These are phyloP conservation scores for Alloascoidea africana DNA, from an alignment of 805 yeast species.

Conservation along the genomic window DNA sequence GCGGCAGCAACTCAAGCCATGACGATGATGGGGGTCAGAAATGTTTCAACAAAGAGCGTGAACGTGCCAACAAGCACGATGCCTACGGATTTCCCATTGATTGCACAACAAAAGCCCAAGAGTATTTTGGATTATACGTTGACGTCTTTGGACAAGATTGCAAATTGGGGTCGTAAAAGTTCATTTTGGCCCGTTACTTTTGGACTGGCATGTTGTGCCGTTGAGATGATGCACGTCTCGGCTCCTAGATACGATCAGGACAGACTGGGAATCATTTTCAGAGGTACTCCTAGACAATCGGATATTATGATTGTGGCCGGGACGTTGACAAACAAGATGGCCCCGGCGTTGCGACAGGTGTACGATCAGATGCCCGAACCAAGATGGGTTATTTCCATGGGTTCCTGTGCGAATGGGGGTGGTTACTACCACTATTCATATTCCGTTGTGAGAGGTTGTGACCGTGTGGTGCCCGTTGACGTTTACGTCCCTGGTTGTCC, in stretches of 20 bases:
- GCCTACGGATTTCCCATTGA: slow-evolving; percentile 57
- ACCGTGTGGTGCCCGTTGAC: slow-evolving; percentile 77
- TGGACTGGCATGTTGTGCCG: slow-evolving; percentile 89
- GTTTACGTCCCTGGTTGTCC: slow-evolving; percentile 91
- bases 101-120: slow-evolving; percentile 43
- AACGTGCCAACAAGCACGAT: slow-evolving; percentile 17
- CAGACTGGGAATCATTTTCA: slow-evolving; percentile 81
- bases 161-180: slow-evolving; percentile 85
- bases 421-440: slow-evolving; percentile 86
- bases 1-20: neutral
- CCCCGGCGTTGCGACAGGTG: slow-evolving; percentile 84
- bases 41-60: neutral
- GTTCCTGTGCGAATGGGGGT: slow-evolving; percentile 89
- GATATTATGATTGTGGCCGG: slow-evolving; percentile 91
- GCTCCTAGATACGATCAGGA: slow-evolving; percentile 88
- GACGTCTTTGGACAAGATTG: slow-evolving; percentile 68
- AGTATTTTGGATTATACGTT: slow-evolving; percentile 66
- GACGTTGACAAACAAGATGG: slow-evolving; percentile 84
- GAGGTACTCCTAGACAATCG: slow-evolving; percentile 88
- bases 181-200: slow-evolving; percentile 91
- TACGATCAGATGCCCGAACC: slow-evolving; percentile 94
- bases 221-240: slow-evolving; percentile 89
- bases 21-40: neutral
- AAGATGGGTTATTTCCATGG: slow-evolving; percentile 90
- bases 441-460: slow-evolving; percentile 83